These are phyloP conservation scores for Puccinia novopanici DNA, from an alignment of 1,284 basidiomycete genomes.

Conservation along the genomic window DNA sequence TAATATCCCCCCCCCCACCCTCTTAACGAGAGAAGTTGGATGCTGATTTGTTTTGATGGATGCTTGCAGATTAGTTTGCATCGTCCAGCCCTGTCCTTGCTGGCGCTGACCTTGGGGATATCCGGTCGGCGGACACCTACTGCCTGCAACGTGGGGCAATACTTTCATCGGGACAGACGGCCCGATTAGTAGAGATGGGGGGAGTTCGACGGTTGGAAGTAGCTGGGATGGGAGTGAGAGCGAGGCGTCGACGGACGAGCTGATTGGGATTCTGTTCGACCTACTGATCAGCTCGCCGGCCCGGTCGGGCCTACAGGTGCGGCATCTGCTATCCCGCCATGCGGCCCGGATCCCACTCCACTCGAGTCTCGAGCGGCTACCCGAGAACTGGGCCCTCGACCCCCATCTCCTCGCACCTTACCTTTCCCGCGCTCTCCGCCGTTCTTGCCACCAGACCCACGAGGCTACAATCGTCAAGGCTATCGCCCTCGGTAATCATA, in stretches of 20 bases:
- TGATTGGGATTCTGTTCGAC: slow-evolving; percentile 32
- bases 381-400: slow-evolving; percentile 71
- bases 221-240: not conserved
- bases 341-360: not conserved
- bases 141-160: slow-evolving; percentile 69
- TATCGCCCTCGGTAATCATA: slow-evolving; percentile 66
- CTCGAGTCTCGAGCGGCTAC: slow-evolving; percentile 67
- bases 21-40: not conserved
- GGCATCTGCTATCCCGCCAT: slow-evolving; percentile 3
- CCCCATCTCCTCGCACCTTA: slow-evolving; percentile 70
- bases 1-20: no score
- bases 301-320: not conserved
- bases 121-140: slow-evolving; percentile 75
- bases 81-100: slow-evolving; percentile 67
- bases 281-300: not conserved
- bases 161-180: slow-evolving; percentile 7
- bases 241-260: slow-evolving; percentile 2
- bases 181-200: not conserved
- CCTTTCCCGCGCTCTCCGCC: slow-evolving; percentile 73
- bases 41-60: not conserved
- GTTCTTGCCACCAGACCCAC: slow-evolving; percentile 70
- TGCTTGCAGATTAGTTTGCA: slow-evolving; percentile 66
- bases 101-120: slow-evolving; percentile 73
- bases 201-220: not conserved
- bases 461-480: slow-evolving; percentile 74